Evolutionary conservation across 2,329 filamentous ascomycete genomes (phyloP).

Genomic region (Hypoxylon sp.): DNA sequence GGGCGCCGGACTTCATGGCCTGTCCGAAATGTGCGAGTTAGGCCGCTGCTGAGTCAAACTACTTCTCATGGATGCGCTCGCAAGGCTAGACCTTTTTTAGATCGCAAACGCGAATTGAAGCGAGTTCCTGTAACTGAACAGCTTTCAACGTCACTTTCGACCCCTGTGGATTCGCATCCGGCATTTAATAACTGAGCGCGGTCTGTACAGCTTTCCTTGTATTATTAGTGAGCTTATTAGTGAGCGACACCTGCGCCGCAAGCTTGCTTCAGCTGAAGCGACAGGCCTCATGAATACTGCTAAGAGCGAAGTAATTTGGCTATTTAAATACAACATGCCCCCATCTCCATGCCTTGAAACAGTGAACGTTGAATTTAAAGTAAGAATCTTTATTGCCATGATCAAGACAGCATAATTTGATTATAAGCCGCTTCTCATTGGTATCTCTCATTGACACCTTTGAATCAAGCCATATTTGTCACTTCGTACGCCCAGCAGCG

Average conservation of each 20-base stretch:
- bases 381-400: neutral
- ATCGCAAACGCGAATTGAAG: constrained; percentile 10
- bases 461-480: neutral
- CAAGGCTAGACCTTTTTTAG: neutral
- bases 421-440: neutral
- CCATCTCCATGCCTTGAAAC: neutral
- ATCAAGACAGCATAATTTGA: neutral
- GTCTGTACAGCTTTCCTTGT: neutral
- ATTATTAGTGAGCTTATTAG: constrained; percentile 16
- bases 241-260: constrained; percentile 8
- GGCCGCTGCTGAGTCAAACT: constrained; percentile 11
- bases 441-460: neutral
- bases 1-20: constrained; percentile 16
- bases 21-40: constrained; percentile 39
- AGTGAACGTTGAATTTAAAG: neutral
- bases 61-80: neutral
- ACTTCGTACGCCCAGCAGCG: neutral
- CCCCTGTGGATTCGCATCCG: constrained; percentile 19
- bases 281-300: constrained; percentile 4
- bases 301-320: neutral
- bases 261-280: constrained; percentile 20
- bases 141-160: neutral
- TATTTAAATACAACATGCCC: constrained; percentile 1
- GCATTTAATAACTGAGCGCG: constrained; percentile 15
- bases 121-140: neutral